Conservation (phyloP, 2,329 filamentous ascomycete species). For the Penicillium sumatraense region DNA sequence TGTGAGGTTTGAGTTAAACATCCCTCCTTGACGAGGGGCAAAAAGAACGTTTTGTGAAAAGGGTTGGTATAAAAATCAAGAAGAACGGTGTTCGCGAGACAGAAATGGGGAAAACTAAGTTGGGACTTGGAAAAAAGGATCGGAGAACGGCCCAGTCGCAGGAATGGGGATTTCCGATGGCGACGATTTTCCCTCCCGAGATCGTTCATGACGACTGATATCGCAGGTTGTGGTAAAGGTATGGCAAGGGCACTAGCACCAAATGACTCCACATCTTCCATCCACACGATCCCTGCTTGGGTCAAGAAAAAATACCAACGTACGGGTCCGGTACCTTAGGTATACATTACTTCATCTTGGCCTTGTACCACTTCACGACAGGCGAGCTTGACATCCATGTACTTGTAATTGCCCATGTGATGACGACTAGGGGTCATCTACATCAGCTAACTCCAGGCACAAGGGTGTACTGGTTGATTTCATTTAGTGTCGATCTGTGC, state of each 20-base stretch:
- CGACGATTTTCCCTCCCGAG: not conserved
- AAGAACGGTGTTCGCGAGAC: not conserved
- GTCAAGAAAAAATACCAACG: slow-evolving; percentile 14
- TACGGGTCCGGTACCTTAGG: slow-evolving; percentile 5
- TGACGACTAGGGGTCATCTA: not conserved
- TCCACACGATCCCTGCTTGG: slow-evolving; percentile 24
- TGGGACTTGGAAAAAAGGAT: no score
- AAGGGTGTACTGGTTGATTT: not conserved
- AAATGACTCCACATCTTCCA: slow-evolving; percentile 18
- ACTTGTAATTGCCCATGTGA: not conserved
- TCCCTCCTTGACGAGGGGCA: not conserved
- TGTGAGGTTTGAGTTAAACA: slow-evolving; percentile 15
- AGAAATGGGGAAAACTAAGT: not conserved
- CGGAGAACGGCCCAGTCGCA: not conserved
- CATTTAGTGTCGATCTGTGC: not conserved
- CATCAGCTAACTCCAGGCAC: not conserved
- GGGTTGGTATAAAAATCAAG: not conserved
- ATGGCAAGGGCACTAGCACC: slow-evolving; percentile 22
- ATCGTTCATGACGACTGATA: slow-evolving; percentile 17
- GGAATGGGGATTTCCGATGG: not conserved
- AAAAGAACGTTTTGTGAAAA: no score
- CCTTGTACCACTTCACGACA: not conserved
- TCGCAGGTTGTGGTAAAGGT: slow-evolving; percentile 22
- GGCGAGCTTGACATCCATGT: not conserved
- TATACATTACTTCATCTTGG: not conserved